phyloP scores from a whole-genome alignment of 306 rosid species.

The Oxytropis ochrocephala region DNA sequence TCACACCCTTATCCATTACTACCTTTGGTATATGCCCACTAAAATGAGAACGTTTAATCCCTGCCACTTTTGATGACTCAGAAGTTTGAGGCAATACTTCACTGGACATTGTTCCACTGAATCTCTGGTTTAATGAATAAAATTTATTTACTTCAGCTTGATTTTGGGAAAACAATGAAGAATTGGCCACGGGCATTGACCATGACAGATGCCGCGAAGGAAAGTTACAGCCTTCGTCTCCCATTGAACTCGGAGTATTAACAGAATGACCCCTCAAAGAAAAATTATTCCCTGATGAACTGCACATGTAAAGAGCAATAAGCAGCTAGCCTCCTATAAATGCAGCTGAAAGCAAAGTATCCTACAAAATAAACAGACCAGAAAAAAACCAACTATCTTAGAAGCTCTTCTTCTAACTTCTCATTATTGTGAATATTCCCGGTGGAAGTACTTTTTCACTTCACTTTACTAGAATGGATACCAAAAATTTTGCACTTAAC shows the following conservation, averaged over 20 bases:
- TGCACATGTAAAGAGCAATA: slow-evolving; percentile 31
- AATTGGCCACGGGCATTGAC: slow-evolving; percentile 51
- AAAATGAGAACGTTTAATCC: slow-evolving; percentile 31
- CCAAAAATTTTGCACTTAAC: too few species aligned
- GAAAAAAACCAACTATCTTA: too few species aligned
- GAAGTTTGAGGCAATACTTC: slow-evolving; percentile 25
- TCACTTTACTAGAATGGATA: too few species aligned
- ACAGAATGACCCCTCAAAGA: slow-evolving; percentile 38
- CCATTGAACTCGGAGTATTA: slow-evolving; percentile 41
- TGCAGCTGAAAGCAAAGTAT: slow-evolving; percentile 1
- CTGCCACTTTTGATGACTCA: slow-evolving; percentile 33
- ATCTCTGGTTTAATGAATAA: slow-evolving; percentile 40
- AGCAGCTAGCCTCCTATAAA: slow-evolving; percentile 11
- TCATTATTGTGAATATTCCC: too few species aligned
- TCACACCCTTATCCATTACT: slow-evolving; percentile 31
- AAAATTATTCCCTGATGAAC: slow-evolving; percentile 38
- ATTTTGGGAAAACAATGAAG: slow-evolving; percentile 41
- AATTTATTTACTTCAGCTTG: slow-evolving; percentile 40
- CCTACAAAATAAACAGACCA: too few species aligned
- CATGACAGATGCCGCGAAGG: slow-evolving; percentile 36
- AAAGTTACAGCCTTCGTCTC: slow-evolving; percentile 33
- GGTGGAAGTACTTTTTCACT: too few species aligned
- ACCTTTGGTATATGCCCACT: slow-evolving; percentile 25
- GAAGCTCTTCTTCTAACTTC: too few species aligned
- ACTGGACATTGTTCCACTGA: slow-evolving; percentile 26